Evolutionary conservation across 306 rosid species (phyloP).

Genomic region (Quillaja saponaria): DNA sequence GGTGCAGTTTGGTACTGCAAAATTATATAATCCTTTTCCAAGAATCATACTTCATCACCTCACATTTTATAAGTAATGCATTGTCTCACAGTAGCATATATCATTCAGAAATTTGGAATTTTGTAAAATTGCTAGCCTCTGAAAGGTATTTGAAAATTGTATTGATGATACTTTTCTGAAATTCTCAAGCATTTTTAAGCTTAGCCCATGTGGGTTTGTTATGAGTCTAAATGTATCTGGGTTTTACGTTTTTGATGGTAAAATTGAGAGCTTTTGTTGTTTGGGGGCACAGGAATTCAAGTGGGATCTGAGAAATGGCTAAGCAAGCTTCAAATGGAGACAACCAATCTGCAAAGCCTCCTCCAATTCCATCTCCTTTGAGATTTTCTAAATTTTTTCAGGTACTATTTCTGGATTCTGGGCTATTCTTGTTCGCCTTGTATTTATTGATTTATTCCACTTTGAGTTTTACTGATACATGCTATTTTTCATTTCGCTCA

Average conservation of each 20-base stretch:
- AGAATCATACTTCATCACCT: too few species aligned
- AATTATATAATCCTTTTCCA: too few species aligned
- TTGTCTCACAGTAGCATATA: conserved; percentile 2
- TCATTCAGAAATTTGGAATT: conserved; percentile 6
- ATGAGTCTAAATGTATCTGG: neutral
- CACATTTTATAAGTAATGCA: conserved; percentile 37
- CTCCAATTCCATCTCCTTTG: conserved; percentile 58
- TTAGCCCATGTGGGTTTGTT: neutral
- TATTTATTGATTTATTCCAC: too few species aligned
- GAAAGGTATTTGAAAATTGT: too few species aligned
- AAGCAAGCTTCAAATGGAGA: conserved; percentile 53
- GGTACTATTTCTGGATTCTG: too few species aligned
- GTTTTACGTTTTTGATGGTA: neutral
- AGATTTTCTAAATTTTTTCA: conserved; percentile 60
- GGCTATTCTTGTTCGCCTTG: too few species aligned
- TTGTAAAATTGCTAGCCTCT: too few species aligned
- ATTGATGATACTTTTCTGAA: neutral
- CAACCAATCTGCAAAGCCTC: conserved; percentile 41
- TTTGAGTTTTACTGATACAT: too few species aligned
- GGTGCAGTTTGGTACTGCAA: conserved; percentile 34
- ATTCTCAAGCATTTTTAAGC: neutral
- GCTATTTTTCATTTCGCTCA: too few species aligned
- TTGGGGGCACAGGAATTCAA: conserved; percentile 28
- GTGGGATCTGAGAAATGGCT: conserved; percentile 41
- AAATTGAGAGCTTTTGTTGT: conserved; percentile 21